Evolutionary conservation across 495 filamentous ascomycete genomes (phyloP), one percentile per base, ranked within the genome.

Genomic region (Zalerion maritima): DNA sequence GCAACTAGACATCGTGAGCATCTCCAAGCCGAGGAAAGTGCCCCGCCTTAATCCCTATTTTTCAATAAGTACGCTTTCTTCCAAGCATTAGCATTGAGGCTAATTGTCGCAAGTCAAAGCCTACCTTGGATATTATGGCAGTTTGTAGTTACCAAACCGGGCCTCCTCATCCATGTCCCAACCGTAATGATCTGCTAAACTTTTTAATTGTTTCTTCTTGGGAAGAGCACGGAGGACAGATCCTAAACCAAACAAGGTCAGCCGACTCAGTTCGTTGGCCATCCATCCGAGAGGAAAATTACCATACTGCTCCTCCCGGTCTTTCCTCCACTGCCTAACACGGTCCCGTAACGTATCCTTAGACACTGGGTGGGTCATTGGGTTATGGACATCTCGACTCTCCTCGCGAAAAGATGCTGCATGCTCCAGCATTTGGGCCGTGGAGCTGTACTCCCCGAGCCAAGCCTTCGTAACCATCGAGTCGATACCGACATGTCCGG

Each of bases 161-260:
- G 42, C 26, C 32, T 46, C 45, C 14, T 28, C 42, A 41, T 43
- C 42, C 32, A n/a, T 35, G 23, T 46, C 31, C 34, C 35, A 34
- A 31, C 37, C 43, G 26, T 46, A 46, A 22, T 25, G 27, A 26
- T 43, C 36, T 18, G 40, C 45, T 31, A 49, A 30, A 3, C 6
- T 28, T 19, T 42, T 13, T 20, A 49, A 32, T 24, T 45, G 39
- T n/a, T 32, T 26, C 24, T 41, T 37, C 27, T 42, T 36, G 21
- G 35, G 42, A 10, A 46, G 22, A 11, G 31, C 36, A 14, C 38
- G 27, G 17, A 46, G 36, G 16, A 49, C 34, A 29, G 34, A 38
- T 11, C 41, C 43, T 44, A 28, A 15, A 28, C 11, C 25, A 38
- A 21, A 24, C 26, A 21, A 25, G 12, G 31, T 34, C 35, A 40